Base-by-base conservation (phyloP, 1,284 basidiomycete species). In the Naganishia sp. region DNA sequence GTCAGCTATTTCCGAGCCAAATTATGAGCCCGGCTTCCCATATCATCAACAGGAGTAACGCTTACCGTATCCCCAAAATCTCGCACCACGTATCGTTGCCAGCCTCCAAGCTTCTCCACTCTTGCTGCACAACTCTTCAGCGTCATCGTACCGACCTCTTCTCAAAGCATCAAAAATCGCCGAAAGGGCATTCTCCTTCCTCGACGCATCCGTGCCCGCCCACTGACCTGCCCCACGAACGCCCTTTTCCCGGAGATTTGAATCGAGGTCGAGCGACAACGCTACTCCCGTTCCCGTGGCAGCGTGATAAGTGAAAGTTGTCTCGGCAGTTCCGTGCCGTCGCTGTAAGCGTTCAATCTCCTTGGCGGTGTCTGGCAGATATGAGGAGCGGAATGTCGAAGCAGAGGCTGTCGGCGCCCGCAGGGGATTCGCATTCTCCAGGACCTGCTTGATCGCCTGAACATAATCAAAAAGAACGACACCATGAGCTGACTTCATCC, bases 41-140 rank as follows among this genome's bases (percentile, higher is more conserved):
- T 28, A 28, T 39, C 28, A 18, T 23, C 28, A 6, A 11, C 32
- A 2, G 51, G 32, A 39, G 52, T 28, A 17, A n/a, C 11, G 23
- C 52, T 45, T 32, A 42, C 60, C 46, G 31, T 45, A 43, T 41
- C 63, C 66, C 68, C 68, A 69, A 45, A 52, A 55, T 43, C 41
- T 46, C 10, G 63, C 68, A 9, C 68, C 68, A 13, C 61, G 43
- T 31, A 69, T 60, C 42, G 63, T 67, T 21, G 66, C 68, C 18
- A 66, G 60, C 35, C 92, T 84, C 94, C 94, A 98, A 3, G 91
- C 88, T 71, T 95, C 90, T 68, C 92, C 88, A 0, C 90, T 88
- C 72, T 87, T 87, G 69, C 88, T 82, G 74, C 92, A 95, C 15
- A 94, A 80, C 46, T 90, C 88, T 10, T 94, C 83, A 0, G 94